Percentiles rank a stretch among this genome's conserved stretches.
phyloP scores from a whole-genome alignment of 208 protist species.

The Wallacemonas collosoma region DNA sequence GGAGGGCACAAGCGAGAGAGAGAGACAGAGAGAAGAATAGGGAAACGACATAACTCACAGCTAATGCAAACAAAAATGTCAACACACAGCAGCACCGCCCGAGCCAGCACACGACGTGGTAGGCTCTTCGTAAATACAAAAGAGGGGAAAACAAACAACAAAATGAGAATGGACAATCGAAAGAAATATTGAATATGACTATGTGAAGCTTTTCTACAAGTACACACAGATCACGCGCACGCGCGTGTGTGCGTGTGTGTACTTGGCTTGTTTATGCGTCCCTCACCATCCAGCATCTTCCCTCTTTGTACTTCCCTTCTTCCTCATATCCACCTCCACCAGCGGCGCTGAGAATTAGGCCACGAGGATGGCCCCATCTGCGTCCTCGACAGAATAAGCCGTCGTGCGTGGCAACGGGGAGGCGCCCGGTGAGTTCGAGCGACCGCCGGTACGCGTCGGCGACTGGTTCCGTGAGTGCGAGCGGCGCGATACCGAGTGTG shows the following conservation, averaged over 20 bases:
- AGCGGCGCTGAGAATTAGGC: too few relatives aligned
- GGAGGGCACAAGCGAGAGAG: not conserved
- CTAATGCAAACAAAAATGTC: too few relatives aligned
- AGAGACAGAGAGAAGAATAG: not conserved
- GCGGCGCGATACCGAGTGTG: slow-evolving; percentile 43
- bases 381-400: not conserved
- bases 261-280: too few relatives aligned
- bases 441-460: not conserved
- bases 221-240: too few relatives aligned
- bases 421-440: not conserved
- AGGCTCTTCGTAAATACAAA: too few relatives aligned
- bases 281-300: too few relatives aligned
- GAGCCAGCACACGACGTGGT: too few relatives aligned
- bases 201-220: not conserved
- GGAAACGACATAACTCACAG: too few relatives aligned
- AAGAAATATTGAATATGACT: not conserved
- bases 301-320: too few relatives aligned
- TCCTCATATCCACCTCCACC: too few relatives aligned
- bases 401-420: slow-evolving; percentile 1
- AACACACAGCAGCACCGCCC: not conserved
- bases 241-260: too few relatives aligned
- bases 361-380: too few relatives aligned
- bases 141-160: not conserved
- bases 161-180: not conserved
- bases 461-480: slow-evolving; percentile 40